Base-by-base conservation (phyloP, 2,329 filamentous ascomycete genomes). In the Phyllosticta citriasiana region DNA sequence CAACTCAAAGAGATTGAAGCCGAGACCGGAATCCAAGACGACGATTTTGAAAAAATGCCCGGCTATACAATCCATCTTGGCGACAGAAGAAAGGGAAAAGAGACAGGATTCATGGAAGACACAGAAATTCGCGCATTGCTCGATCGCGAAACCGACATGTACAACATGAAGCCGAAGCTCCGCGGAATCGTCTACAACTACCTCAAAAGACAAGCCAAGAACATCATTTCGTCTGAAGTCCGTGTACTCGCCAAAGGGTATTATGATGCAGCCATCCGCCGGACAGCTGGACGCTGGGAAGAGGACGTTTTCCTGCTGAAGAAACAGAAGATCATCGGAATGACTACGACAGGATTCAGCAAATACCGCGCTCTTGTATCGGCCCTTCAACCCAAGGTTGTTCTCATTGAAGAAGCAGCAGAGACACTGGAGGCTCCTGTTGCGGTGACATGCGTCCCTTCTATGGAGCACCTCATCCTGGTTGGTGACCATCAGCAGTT, bases 401-500 rank as follows among this genome's bases (percentile, higher is more conserved):
- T 93, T 14, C 74, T 95, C 47, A 85, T 95, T 56, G 88, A 94
- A 76, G 88, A 94, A 74, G 88, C 88, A 0, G 90, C 89, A 0
- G 89, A 95, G 69, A 88, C 87, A 0, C 80, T 86, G 5, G 87
- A 89, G 69, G 83, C 84, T 6, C 83, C 82, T 1, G 77, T 88
- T 53, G 76, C 81, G 8, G 82, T 79, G 5, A 81, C 82, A 12
- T 86, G 85, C 69, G 70, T 88, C 35, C 79, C 85, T 24, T 82
- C 81, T 2, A 67, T 88, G 2, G 76, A 88, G 65, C 85, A 88
- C 63, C 74, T 88, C 33, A 83, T 88, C 59, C 76, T 88, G 1
- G 84, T 95, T 0, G 90, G 91, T 0, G 90, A 95, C 68, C 90
- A 95, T 66, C 83, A 89, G 71, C 91, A 95, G 68, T 78, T 95